A percentile compares a stretch with the other conserved stretches of the same genome.
phyloP scores from a whole-genome alignment of 139 green algal species.

The Chlamydomonas incerta region DNA sequence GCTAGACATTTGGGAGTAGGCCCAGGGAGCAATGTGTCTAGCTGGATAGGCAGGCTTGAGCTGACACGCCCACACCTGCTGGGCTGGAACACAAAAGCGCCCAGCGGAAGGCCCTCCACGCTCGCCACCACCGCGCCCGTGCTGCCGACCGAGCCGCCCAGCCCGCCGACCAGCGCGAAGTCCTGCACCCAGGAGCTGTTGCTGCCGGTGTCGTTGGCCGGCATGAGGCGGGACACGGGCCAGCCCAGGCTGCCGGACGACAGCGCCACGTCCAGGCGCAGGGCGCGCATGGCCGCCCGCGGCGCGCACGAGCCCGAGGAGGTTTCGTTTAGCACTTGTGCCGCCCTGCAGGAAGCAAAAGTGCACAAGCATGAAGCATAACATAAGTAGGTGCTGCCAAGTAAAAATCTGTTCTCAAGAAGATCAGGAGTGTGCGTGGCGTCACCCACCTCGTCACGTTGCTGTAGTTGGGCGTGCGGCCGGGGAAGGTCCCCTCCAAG shows the following conservation, averaged over 20 bases:
- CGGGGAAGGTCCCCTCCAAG: constrained; percentile 43
- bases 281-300: background rate
- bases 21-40: too few relatives aligned
- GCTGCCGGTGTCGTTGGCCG: background rate
- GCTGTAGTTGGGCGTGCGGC: constrained; percentile 53
- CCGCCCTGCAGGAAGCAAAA: background rate
- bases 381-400: too few relatives aligned
- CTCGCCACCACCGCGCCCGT: constrained; percentile 10
- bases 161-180: constrained; percentile 7
- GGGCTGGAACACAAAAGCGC: background rate
- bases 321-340: background rate
- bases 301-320: background rate
- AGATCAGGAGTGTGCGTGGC: too few relatives aligned
- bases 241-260: background rate
- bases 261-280: background rate
- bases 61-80: background rate
- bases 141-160: background rate
- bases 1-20: too few relatives aligned
- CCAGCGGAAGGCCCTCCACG: constrained; percentile 10
- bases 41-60: too few relatives aligned
- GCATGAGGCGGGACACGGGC: background rate
- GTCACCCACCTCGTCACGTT: constrained; percentile 49
- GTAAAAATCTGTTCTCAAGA: too few relatives aligned
- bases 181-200: constrained; percentile 15
- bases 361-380: too few relatives aligned